Evolutionary conservation across 169 alveolate species (phyloP), one percentile per base, ranked within the genome.

Genomic region (Cryptosporidium bovis): DNA sequence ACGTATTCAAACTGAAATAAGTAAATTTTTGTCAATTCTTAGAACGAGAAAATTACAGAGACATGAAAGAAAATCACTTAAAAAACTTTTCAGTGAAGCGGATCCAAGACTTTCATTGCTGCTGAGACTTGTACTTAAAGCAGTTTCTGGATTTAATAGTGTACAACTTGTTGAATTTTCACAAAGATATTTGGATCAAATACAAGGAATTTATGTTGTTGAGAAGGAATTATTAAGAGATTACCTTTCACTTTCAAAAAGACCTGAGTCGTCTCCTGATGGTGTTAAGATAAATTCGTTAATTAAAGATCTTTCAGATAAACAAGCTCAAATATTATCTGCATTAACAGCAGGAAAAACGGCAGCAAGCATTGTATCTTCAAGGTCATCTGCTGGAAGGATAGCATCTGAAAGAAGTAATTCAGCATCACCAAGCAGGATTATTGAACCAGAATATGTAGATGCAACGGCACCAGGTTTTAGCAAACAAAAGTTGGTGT

Each of bases 201-300:
- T 77, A 20, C n/a, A 44, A 15, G 65, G 40, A 3, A 50, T 77
- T 6, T 62, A 27, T 40, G 40, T 2, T 4, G 50, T 18, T 6
- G 77, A 77, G n/a, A 31, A 29, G 71, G 12, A 40, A 1, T 66
- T 77, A 6, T 53, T 77, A 13, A 77, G 55, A 60, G 51, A 36
- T 27, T 77, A 77, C 27, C 50, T 77, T 36, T 12, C 2, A 0
- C 48, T 33, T 27, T 77, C 87, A n/a, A 62, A 48, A 34, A 77
- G 87, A 48, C 29, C 65, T 18, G 87, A 77, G 13, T 31, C 33
- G 33, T 77, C 87, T n/a, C 50, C 69, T 24, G 87, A 77, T 60
- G 87, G 87, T 3, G 13, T 77, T 12, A 77, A 62, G 60, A 77
- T 77, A 27, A 77, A 46, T 20, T 12, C 51, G 13, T 40, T 62